Percentiles rank a stretch among this genome's conserved stretches.
Conservation (phyloP, 768 basidiomycete genomes). For the Ramaria rubella region DNA sequence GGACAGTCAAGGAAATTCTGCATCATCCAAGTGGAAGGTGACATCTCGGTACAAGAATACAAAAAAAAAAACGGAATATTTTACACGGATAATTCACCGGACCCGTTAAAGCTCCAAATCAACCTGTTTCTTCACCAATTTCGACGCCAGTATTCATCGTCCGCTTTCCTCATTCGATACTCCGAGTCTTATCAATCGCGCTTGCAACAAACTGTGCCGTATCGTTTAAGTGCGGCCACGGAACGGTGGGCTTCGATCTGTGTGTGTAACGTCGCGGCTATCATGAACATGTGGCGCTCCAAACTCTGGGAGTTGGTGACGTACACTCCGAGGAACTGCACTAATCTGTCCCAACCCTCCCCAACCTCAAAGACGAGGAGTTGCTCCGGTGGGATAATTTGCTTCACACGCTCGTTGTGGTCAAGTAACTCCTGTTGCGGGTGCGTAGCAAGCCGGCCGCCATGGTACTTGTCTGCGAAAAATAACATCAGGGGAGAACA, state of each 20-base stretch:
- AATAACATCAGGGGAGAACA: background rate
- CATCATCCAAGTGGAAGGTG: no score
- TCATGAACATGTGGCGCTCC: background rate
- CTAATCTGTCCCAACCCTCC: background rate
- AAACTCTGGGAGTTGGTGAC: background rate
- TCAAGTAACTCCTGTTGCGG: background rate
- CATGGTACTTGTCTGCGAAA: background rate
- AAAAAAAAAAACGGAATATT: no score
- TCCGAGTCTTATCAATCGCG: no score
- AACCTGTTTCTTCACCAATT: no score
- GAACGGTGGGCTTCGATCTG: background rate
- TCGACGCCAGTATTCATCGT: no score
- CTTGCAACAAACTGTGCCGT: no score
- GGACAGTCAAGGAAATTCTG: no score
- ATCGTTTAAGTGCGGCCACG: background rate
- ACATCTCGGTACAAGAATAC: no score
- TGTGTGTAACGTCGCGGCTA: background rate
- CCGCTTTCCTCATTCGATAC: no score
- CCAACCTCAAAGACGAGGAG: slow-evolving; percentile 1
- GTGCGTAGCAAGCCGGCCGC: background rate
- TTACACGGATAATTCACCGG: no score
- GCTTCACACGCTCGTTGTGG: background rate
- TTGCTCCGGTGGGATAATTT: background rate
- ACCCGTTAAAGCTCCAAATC: no score
- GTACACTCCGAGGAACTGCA: background rate